Conservation (phyloP, 2,329 filamentous ascomycete species). For the Fusarium sambucinum region DNA sequence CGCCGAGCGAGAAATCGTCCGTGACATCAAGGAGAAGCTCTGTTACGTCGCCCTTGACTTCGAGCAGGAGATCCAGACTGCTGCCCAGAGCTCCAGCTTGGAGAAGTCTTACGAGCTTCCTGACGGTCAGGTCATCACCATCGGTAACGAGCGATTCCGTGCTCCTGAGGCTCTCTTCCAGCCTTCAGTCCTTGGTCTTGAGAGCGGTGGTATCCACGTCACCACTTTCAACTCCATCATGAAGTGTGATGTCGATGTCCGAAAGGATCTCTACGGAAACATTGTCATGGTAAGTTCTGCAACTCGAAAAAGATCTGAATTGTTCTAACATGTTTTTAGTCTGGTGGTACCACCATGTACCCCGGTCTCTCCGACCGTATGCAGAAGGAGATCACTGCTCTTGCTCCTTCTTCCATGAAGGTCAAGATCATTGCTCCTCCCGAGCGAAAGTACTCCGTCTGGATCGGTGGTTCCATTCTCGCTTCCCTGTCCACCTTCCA, state of each 20-base stretch:
- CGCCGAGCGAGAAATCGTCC: constrained; percentile 99
- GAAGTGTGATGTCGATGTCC: constrained; percentile 99
- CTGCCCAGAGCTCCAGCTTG: constrained; percentile 96
- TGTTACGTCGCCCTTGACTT: constrained; percentile 99
- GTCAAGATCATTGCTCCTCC: constrained; percentile 99
- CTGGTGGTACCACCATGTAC: constrained; percentile 99
- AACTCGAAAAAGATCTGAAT: background rate
- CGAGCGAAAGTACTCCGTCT: constrained; percentile 99
- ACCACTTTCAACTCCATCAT: constrained; percentile 99
- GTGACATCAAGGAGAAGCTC: constrained; percentile 99
- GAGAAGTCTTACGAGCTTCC: constrained; percentile 99
- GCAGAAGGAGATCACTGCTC: constrained; percentile 99
- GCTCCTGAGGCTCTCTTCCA: constrained; percentile 99
- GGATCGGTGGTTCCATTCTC: constrained; percentile 99
- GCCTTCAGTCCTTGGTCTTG: constrained; percentile 96
- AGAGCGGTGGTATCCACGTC: constrained; percentile 98
- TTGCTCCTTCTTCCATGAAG: constrained; percentile 99
- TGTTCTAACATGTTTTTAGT: constrained; percentile 68
- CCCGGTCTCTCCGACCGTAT: constrained; percentile 99
- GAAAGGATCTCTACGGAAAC: constrained; percentile 99
- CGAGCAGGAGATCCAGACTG: constrained; percentile 99
- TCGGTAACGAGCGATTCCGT: constrained; percentile 99
- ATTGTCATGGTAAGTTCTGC: constrained; percentile 94
- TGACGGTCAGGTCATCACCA: constrained; percentile 99
- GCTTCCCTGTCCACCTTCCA: constrained; percentile 99